phyloP scores from a whole-genome alignment of 805 yeast species.

The Hagleromyces aurorensis region DNA sequence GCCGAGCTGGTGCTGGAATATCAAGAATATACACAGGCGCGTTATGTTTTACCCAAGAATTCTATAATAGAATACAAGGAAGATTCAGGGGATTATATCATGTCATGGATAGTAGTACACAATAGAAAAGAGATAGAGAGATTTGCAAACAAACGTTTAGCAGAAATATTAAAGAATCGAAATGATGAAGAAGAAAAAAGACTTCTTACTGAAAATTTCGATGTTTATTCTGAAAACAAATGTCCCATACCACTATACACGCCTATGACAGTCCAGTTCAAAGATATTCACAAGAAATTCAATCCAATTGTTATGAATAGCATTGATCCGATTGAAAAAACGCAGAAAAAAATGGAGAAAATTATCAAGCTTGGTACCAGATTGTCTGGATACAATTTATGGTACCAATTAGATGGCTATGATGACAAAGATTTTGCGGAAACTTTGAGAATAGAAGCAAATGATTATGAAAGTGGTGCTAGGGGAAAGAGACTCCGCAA shows the following conservation, averaged over 20 bases:
- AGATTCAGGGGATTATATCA: constrained; percentile 20
- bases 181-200: constrained; percentile 15
- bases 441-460: constrained; percentile 47
- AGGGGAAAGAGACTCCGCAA: constrained; percentile 31
- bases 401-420: constrained; percentile 79
- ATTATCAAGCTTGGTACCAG: constrained; percentile 54
- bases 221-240: constrained; percentile 27
- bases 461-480: constrained; percentile 42
- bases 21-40: constrained; percentile 64
- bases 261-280: constrained; percentile 57
- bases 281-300: constrained; percentile 57
- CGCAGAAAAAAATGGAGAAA: constrained; percentile 51
- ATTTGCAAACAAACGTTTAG: constrained; percentile 15
- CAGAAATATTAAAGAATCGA: constrained; percentile 12
- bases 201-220: constrained; percentile 9
- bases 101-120: constrained; percentile 31
- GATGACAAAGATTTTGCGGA: constrained; percentile 64
- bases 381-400: constrained; percentile 53
- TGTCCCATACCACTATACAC: constrained; percentile 40
- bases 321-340: constrained; percentile 49
- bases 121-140: constrained; percentile 24
- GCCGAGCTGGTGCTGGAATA: constrained; percentile 82
- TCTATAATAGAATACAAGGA: constrained; percentile 53
- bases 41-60: constrained; percentile 70
- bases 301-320: constrained; percentile 60